Conservation (phyloP, 495 filamentous ascomycete genomes). For the Rhizodiscina lignyota region DNA sequence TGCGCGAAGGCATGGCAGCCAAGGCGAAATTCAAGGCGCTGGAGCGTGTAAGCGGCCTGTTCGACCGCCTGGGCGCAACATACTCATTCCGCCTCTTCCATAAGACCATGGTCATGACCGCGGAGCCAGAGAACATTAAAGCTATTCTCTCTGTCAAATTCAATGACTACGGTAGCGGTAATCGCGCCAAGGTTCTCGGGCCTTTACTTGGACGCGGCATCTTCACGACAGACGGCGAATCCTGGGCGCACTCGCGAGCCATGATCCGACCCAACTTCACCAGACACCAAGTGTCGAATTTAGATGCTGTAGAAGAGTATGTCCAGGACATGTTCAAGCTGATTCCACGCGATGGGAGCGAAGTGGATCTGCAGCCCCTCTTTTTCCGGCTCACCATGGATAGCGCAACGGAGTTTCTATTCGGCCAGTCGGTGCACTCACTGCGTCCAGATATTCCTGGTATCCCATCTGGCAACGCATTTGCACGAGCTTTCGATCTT, state of each 20-base stretch:
- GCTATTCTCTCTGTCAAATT: constrained; percentile 71
- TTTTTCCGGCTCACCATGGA: constrained; percentile 3
- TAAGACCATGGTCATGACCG: constrained; percentile 25
- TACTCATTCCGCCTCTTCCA: constrained; percentile 7
- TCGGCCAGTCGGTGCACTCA: not conserved
- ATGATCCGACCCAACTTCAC: not conserved
- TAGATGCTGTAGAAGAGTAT: constrained; percentile 24
- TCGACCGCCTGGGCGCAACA: constrained; percentile 11
- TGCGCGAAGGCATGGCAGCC: constrained; percentile 9
- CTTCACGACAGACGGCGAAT: constrained; percentile 57
- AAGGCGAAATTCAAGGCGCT: constrained; percentile 12
- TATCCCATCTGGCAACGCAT: no score
- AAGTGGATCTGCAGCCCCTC: constrained; percentile 1
- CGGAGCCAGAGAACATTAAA: constrained; percentile 75
- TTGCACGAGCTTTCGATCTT: no score
- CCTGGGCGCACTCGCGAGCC: constrained; percentile 55
- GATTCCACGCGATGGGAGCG: not conserved
- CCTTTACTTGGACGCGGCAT: constrained; percentile 29
- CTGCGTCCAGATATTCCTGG: constrained; percentile 1
- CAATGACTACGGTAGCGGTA: constrained; percentile 40
- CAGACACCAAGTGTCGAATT: not conserved
- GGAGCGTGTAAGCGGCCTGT: constrained; percentile 4
- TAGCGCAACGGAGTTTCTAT: constrained; percentile 1
- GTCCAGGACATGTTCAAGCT: constrained; percentile 29
- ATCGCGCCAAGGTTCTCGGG: constrained; percentile 11